phyloP scores from a whole-genome alignment of 257 asterid genomes.

The Capsicum pubescens region DNA sequence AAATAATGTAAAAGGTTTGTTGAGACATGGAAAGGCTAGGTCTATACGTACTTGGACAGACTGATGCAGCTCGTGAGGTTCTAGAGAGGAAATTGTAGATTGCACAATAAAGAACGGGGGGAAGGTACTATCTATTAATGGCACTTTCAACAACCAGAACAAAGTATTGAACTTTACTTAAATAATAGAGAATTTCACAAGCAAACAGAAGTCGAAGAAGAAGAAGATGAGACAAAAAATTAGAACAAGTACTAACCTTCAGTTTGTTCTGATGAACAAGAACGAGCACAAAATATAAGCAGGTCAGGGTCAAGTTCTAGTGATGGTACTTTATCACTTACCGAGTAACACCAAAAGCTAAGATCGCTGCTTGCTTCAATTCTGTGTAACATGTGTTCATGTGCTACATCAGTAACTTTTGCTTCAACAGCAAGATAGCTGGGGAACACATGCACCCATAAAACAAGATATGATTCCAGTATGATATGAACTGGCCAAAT shows the following conservation, averaged over 20 bases:
- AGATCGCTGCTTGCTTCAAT: slow-evolving; percentile 3
- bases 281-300: too few species aligned
- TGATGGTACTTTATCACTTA: neutral
- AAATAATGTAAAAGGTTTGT: slow-evolving; percentile 82
- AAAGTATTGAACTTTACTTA: too few species aligned
- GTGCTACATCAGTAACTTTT: neutral
- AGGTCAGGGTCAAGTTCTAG: neutral
- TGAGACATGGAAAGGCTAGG: slow-evolving; percentile 90
- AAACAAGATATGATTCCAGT: slow-evolving; percentile 87
- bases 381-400: neutral
- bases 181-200: too few species aligned
- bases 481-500: slow-evolving; percentile 90
- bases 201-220: too few species aligned
- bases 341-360: neutral
- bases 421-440: slow-evolving; percentile 4
- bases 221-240: too few species aligned
- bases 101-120: too few species aligned
- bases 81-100: too few species aligned
- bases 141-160: too few species aligned
- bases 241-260: too few species aligned
- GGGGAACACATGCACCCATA: slow-evolving; percentile 1
- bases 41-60: slow-evolving; percentile 85
- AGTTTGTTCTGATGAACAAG: too few species aligned
- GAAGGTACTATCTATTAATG: too few species aligned
- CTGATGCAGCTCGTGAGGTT: slow-evolving; percentile 87